Evolutionary conservation across 2,329 filamentous ascomycete genomes (phyloP).

Genomic region (Immersiporthe knoxdaviesiana): DNA sequence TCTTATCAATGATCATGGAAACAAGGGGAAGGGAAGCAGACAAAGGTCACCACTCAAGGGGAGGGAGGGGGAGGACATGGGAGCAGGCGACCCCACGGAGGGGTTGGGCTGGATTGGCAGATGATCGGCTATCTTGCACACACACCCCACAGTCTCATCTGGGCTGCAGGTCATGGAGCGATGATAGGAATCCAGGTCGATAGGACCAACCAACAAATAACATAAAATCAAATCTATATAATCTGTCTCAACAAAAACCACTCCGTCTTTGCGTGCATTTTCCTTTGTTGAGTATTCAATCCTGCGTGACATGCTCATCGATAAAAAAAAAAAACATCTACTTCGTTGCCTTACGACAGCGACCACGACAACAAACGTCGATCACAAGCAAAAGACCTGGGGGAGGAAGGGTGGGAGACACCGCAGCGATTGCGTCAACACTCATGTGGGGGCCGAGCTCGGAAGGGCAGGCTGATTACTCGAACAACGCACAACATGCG

Average conservation of each 20-base stretch:
- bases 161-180: conserved; percentile 5
- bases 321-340: background rate
- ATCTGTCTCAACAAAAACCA: background rate
- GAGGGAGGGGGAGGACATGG: background rate
- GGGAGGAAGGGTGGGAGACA: background rate
- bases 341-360: background rate
- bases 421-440: conserved; percentile 1
- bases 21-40: background rate
- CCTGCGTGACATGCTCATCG: background rate
- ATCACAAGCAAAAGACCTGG: background rate
- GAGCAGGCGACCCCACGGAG: background rate
- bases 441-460: conserved; percentile 1
- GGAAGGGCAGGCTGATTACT: background rate
- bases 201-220: background rate
- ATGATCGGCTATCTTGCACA: background rate
- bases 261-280: background rate
- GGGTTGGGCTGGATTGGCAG: background rate
- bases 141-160: conserved; percentile 1
- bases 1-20: background rate
- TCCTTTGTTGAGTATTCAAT: background rate
- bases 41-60: conserved; percentile 2
- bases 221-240: background rate
- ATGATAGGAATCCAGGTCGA: background rate
- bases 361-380: background rate
- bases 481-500: conserved; percentile 3